Conservation (phyloP, 768 basidiomycete genomes). For the Clathrus columnatus region DNA sequence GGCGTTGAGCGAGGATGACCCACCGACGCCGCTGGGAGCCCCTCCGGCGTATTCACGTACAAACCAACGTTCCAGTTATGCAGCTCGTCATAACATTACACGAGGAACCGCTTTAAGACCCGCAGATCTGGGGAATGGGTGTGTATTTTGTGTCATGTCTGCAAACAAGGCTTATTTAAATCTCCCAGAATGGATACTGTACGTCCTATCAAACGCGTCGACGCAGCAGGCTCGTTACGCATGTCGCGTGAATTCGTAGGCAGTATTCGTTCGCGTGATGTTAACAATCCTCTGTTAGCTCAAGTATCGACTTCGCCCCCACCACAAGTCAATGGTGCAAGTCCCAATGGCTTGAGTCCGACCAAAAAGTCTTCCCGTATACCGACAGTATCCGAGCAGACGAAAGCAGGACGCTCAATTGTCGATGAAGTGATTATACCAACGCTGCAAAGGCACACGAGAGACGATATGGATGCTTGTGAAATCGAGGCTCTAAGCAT, state of each 20-base stretch:
- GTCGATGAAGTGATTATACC: constrained; percentile 84
- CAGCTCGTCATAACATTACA: constrained; percentile 53
- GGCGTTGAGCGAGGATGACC: constrained; percentile 18
- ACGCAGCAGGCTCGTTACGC: constrained; percentile 65
- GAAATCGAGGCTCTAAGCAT: constrained; percentile 86
- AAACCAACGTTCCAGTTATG: constrained; percentile 67
- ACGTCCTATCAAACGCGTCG: constrained; percentile 87
- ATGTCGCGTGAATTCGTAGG: constrained; percentile 79
- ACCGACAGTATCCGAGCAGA: constrained; percentile 45
- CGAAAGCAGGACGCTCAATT: constrained; percentile 57
- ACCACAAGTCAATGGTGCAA: constrained; percentile 2
- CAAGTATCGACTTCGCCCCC: constrained; percentile 42
- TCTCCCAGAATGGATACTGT: constrained; percentile 62
- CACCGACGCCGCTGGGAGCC: constrained; percentile 37
- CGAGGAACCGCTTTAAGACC: constrained; percentile 71
- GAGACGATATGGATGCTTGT: constrained; percentile 68
- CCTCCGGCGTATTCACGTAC: constrained; percentile 66
- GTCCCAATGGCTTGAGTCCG: constrained; percentile 13
- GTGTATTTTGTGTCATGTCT: constrained; percentile 6
- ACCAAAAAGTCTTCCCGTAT: constrained; percentile 33
- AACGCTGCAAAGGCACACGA: constrained; percentile 42
- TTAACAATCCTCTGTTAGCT: constrained; percentile 26
- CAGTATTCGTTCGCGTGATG: constrained; percentile 47
- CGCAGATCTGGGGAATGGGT: constrained; percentile 78
- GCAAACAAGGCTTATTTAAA: neutral